These are phyloP conservation scores for Fusarium sp. DNA, from an alignment of 2,329 filamentous ascomycete genomes.

Conservation along the genomic window DNA sequence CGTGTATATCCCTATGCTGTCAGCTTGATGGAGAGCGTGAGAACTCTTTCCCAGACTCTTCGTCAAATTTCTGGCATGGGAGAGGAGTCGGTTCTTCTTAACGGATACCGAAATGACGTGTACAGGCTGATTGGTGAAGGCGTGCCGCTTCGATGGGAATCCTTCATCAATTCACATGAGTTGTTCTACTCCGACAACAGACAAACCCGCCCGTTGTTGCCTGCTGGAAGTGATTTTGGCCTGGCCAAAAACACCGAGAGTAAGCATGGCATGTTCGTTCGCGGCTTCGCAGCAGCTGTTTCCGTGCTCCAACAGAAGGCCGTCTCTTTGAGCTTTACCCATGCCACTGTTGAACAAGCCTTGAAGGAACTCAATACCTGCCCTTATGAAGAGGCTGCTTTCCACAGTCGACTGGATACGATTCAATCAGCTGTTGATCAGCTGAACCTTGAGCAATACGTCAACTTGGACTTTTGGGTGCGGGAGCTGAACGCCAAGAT, in stretches of 20 bases:
- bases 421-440: slow-evolving; percentile 96
- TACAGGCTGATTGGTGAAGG: slow-evolving; percentile 87
- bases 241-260: slow-evolving; percentile 75
- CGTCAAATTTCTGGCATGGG: slow-evolving; percentile 86
- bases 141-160: slow-evolving; percentile 93
- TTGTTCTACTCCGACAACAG: slow-evolving; percentile 70
- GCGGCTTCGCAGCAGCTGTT: slow-evolving; percentile 89
- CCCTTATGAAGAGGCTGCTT: slow-evolving; percentile 81
- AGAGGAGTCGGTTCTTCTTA: slow-evolving; percentile 86
- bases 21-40: slow-evolving; percentile 98
- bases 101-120: slow-evolving; percentile 91
- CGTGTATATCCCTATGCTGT: slow-evolving; percentile 98
- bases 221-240: slow-evolving; percentile 54
- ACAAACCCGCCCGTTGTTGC: slow-evolving; percentile 58
- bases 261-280: slow-evolving; percentile 96
- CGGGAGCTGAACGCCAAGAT: slow-evolving; percentile 86
- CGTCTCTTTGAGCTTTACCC: slow-evolving; percentile 78
- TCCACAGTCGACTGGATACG: slow-evolving; percentile 81
- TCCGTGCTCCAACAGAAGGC: slow-evolving; percentile 91
- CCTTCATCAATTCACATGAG: slow-evolving; percentile 97
- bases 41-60: slow-evolving; percentile 89
- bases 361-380: slow-evolving; percentile 86
- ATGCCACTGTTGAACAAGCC: slow-evolving; percentile 83
- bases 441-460: slow-evolving; percentile 94
- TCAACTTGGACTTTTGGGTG: slow-evolving; percentile 93